Percentiles rank a stretch among this genome's conserved stretches.
These are phyloP conservation scores for Blastocystis sp. DNA, from an alignment of 352 stramenopile species.

Conservation along the genomic window DNA sequence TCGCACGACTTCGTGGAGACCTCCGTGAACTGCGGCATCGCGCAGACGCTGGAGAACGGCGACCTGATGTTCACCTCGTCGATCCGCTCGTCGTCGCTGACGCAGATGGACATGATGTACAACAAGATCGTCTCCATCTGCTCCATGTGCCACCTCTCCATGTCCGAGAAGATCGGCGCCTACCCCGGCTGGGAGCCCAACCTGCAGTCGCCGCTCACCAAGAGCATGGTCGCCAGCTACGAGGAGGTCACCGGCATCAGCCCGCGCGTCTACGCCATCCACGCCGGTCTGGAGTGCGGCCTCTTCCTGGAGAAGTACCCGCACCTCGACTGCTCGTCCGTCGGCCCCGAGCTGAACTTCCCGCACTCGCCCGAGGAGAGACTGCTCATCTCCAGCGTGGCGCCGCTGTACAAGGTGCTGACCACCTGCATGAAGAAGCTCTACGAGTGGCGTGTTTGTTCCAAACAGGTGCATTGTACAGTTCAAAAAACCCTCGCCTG, in stretches of 20 bases:
- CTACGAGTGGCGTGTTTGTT: conserved; percentile 43
- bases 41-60: conserved; percentile 42
- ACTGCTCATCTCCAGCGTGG: conserved; percentile 62
- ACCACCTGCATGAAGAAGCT: conserved; percentile 45
- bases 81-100: conserved; percentile 50
- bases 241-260: conserved; percentile 35
- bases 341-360: conserved; percentile 69
- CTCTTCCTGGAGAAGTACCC: conserved; percentile 70
- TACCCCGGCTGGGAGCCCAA: conserved; percentile 69
- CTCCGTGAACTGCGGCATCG: conserved; percentile 68
- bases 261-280: conserved; percentile 56
- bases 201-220: conserved; percentile 33
- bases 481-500: conserved; percentile 31
- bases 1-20: conserved; percentile 64
- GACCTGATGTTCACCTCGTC: conserved; percentile 61
- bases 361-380: conserved; percentile 62
- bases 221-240: conserved; percentile 59
- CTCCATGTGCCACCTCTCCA: conserved; percentile 39
- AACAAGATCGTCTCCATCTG: conserved; percentile 68
- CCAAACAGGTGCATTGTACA: conserved; percentile 5
- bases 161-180: conserved; percentile 63
- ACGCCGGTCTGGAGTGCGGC: conserved; percentile 67
- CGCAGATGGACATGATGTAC: conserved; percentile 69
- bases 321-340: conserved; percentile 52
- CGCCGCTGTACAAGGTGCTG: conserved; percentile 62